Percentiles rank a stretch among this genome's conserved stretches.
Conservation (phyloP, 129 eudicot genomes). For the Pittosporum tobira region DNA sequence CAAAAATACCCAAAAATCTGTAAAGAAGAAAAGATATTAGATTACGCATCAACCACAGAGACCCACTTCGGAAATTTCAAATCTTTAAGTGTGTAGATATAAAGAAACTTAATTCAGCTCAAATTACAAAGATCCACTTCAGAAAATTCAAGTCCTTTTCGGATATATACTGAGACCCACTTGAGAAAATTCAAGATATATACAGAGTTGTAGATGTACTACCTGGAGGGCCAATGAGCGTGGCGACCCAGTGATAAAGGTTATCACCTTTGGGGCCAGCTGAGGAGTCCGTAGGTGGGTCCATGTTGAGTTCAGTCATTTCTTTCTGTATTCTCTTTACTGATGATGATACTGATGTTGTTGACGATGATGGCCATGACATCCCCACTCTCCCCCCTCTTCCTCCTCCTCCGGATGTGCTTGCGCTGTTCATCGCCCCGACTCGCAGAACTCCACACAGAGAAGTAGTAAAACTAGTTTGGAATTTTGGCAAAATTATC, state of each 20-base stretch:
- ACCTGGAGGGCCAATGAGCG: conserved; percentile 89
- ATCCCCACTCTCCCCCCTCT: conserved; percentile 60
- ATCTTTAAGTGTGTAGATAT: too few relatives aligned
- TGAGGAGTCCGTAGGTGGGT: conserved; percentile 74
- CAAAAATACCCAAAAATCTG: too few relatives aligned
- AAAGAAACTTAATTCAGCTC: neutral
- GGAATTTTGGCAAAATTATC: too few relatives aligned
- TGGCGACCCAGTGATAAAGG: conserved; percentile 97
- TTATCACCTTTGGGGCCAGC: conserved; percentile 99
- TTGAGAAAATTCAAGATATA: neutral
- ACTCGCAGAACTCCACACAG: neutral
- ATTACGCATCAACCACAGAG: too few relatives aligned
- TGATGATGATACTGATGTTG: conserved; percentile 74
- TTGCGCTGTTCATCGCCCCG: conserved; percentile 31
- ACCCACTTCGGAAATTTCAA: too few relatives aligned
- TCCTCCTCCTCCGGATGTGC: conserved; percentile 27
- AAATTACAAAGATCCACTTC: neutral
- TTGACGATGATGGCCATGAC: conserved; percentile 87
- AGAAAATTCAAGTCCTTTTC: neutral
- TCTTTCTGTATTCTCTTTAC: conserved; percentile 95
- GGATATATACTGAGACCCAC: neutral
- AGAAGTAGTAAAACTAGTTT: too few relatives aligned
- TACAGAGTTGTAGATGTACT: neutral
- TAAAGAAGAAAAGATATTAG: too few relatives aligned
- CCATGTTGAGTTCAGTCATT: conserved; percentile 64